phyloP scores from a whole-genome alignment of 306 rosid species.

The Ammopiptanthus mongolicus region DNA sequence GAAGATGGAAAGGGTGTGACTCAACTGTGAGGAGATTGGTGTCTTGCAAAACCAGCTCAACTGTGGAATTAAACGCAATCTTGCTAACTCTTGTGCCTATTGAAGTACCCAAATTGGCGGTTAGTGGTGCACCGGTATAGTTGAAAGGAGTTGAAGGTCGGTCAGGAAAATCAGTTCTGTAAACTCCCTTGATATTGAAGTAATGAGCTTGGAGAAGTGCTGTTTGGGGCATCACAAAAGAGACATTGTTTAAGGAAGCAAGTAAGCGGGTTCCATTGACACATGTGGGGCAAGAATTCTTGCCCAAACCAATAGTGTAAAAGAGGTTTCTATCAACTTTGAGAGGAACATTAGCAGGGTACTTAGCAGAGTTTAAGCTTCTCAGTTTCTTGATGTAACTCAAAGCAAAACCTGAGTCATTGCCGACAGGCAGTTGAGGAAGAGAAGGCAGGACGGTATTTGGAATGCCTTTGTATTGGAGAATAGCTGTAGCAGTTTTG shows the following conservation, averaged over 20 bases:
- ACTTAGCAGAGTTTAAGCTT: slow-evolving; percentile 54
- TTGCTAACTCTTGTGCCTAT: slow-evolving; percentile 65
- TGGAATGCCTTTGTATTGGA: slow-evolving; percentile 68
- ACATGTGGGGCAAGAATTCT: slow-evolving; percentile 57
- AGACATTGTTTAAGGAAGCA: slow-evolving; percentile 76
- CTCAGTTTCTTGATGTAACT: slow-evolving; percentile 47
- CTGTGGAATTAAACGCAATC: slow-evolving; percentile 66
- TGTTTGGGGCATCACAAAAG: slow-evolving; percentile 67
- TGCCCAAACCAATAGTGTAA: slow-evolving; percentile 67
- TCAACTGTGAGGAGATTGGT: slow-evolving; percentile 82
- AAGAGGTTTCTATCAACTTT: slow-evolving; percentile 66
- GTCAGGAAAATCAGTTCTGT: slow-evolving; percentile 70
- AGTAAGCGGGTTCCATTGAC: slow-evolving; percentile 68
- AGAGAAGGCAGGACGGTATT: slow-evolving; percentile 64
- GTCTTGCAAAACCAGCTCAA: slow-evolving; percentile 74
- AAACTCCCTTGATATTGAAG: slow-evolving; percentile 63
- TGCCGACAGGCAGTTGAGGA: slow-evolving; percentile 54
- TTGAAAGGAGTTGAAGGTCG: slow-evolving; percentile 54
- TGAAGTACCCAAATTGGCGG: slow-evolving; percentile 53
- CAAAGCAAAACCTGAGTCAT: slow-evolving; percentile 56
- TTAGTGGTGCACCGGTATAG: slow-evolving; percentile 65
- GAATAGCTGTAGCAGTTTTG: slow-evolving; percentile 74
- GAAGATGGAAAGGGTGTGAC: slow-evolving; percentile 84
- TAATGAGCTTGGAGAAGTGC: slow-evolving; percentile 87
- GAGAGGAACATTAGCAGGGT: slow-evolving; percentile 79